A percentile compares a stretch with the other conserved stretches of the same genome.
Conservation (phyloP, 805 yeast genomes). For the Spathaspora girioi region DNA sequence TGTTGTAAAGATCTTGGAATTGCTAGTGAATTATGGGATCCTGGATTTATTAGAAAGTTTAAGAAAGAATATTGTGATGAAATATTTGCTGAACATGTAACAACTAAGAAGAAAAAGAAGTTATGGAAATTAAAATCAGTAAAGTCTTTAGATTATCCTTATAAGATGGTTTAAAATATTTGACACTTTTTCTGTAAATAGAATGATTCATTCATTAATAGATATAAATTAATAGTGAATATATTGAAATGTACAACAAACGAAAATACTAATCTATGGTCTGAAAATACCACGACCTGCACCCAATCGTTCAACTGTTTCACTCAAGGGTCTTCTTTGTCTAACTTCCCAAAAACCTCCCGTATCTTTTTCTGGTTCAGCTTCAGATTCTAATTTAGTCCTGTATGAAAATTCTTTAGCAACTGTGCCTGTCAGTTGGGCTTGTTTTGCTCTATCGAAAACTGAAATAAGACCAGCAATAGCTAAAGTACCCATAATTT, state of each 20-base stretch:
- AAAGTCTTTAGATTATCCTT: slow-evolving; percentile 82
- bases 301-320: slow-evolving; percentile 74
- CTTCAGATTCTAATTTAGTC: slow-evolving; percentile 36
- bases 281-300: slow-evolving; percentile 57
- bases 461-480: slow-evolving; percentile 38
- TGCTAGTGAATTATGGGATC: slow-evolving; percentile 98
- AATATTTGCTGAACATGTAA: slow-evolving; percentile 78
- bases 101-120: slow-evolving; percentile 81
- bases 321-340: slow-evolving; percentile 77
- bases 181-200: background rate
- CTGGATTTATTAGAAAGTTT: slow-evolving; percentile 68
- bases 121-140: slow-evolving; percentile 85
- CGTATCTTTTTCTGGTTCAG: slow-evolving; percentile 28
- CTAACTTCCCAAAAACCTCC: slow-evolving; percentile 75
- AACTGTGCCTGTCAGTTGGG: slow-evolving; percentile 38
- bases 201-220: background rate
- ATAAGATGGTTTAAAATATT: slow-evolving; percentile 35
- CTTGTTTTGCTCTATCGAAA: slow-evolving; percentile 36
- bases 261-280: too few relatives aligned
- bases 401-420: slow-evolving; percentile 36
- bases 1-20: slow-evolving; percentile 97
- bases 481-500: slow-evolving; percentile 35
- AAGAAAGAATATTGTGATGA: slow-evolving; percentile 61
- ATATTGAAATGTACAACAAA: background rate
- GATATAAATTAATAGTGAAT: background rate